These are phyloP conservation scores for Cenchrus fungigraminus DNA, from an alignment of 176 grass and related monocot genomes.

Conservation along the genomic window DNA sequence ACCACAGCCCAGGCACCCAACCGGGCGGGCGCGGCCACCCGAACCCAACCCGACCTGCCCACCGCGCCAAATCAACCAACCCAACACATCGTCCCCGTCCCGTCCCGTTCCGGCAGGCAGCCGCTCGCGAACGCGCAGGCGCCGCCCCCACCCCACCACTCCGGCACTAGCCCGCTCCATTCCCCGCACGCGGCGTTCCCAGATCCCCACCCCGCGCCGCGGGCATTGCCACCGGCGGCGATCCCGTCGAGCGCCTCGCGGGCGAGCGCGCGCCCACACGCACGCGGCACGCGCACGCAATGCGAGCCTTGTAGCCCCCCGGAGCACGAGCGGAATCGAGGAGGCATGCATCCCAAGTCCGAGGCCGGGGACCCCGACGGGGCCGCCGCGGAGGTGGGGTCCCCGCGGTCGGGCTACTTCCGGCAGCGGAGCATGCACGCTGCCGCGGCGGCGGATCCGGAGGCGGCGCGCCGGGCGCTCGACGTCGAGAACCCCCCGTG, in stretches of 20 bases:
- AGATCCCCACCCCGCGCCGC: constrained; percentile 21
- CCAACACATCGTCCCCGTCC: constrained; percentile 8
- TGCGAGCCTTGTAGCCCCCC: constrained; percentile 27
- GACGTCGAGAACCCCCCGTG: constrained; percentile 70
- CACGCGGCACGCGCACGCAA: background rate
- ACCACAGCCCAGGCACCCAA: background rate
- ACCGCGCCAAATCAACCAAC: constrained; percentile 45
- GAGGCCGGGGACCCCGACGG: constrained; percentile 40
- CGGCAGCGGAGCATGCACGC: constrained; percentile 69
- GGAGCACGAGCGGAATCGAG: constrained; percentile 23
- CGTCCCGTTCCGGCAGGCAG: constrained; percentile 34
- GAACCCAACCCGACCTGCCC: constrained; percentile 6
- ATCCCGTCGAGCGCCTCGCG: background rate
- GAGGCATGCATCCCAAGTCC: constrained; percentile 46
- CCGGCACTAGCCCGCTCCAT: background rate
- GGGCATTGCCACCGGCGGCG: background rate
- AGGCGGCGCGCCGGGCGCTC: constrained; percentile 48
- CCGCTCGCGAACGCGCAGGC: constrained; percentile 5
- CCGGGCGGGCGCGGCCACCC: background rate
- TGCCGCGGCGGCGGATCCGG: constrained; percentile 36
- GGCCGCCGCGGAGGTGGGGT: constrained; percentile 39
- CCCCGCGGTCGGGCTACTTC: constrained; percentile 67
- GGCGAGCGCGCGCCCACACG: too few relatives aligned
- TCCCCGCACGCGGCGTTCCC: background rate
- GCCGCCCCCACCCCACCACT: constrained; percentile 12